These are phyloP conservation scores for Wickerhamiella bombiphila DNA, from an alignment of 805 yeast species.

Conservation along the genomic window DNA sequence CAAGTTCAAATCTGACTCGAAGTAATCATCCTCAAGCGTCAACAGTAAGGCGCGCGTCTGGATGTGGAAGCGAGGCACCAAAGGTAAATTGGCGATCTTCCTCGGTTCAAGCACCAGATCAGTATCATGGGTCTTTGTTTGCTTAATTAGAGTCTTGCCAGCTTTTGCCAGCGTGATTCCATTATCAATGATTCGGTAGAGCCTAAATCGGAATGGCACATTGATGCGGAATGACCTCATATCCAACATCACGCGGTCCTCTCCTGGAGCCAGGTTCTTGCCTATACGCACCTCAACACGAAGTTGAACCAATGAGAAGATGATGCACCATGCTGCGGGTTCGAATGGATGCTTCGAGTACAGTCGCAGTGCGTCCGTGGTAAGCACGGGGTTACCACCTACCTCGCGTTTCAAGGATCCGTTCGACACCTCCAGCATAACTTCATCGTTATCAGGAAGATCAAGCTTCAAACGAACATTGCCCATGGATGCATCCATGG, in stretches of 20 bases:
- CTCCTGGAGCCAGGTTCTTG: conserved; percentile 1
- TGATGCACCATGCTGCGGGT: conserved; percentile 25
- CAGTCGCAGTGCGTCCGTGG: conserved; percentile 29
- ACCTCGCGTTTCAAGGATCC: conserved; percentile 21
- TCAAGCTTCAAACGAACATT: conserved; percentile 25
- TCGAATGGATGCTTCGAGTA: conserved; percentile 38
- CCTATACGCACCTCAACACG: conserved; percentile 13
- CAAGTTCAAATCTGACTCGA: conserved; percentile 57
- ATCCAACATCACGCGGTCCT: conserved; percentile 15
- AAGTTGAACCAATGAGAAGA: conserved; percentile 20
- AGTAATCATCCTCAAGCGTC: conserved; percentile 76
- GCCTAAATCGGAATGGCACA: conserved; percentile 59
- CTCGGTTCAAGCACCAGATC: conserved; percentile 18
- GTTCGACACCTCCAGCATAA: conserved; percentile 29
- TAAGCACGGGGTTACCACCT: conserved; percentile 20
- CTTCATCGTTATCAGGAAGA: conserved; percentile 34
- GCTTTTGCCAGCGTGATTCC: conserved; percentile 54
- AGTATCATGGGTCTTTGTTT: conserved; percentile 18
- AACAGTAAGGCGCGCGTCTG: conserved; percentile 43
- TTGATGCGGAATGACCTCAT: conserved; percentile 25
- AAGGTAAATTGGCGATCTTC: conserved; percentile 18
- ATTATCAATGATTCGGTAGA: conserved; percentile 70
- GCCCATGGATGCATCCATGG: conserved; percentile 22
- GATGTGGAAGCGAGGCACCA: conserved; percentile 35
- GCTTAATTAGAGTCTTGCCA: conserved; percentile 35